These are phyloP conservation scores for Poa annua DNA, from an alignment of 176 grass and related monocot genomes.

Conservation along the genomic window DNA sequence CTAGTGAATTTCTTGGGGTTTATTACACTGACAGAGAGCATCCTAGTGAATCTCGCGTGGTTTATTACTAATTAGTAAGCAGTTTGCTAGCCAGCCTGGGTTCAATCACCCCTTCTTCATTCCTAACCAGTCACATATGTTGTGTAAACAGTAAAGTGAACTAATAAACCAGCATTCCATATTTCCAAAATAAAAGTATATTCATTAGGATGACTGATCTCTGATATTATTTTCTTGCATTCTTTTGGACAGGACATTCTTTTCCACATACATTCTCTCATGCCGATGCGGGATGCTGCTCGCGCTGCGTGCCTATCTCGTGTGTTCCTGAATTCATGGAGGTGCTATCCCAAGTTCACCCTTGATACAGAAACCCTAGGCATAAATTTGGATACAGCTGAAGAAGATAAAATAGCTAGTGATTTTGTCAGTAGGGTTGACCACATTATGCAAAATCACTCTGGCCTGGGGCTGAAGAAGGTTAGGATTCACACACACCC, in stretches of 20 bases:
- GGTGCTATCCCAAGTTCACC: background rate
- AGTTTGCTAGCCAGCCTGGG: too few relatives aligned
- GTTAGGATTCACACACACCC: background rate
- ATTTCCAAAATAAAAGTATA: too few relatives aligned
- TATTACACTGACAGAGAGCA: too few relatives aligned
- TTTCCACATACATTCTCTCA: conserved; percentile 16
- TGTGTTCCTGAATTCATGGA: conserved; percentile 22
- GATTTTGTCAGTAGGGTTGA: conserved; percentile 27
- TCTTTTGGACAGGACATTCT: conserved; percentile 27
- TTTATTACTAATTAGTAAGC: too few relatives aligned
- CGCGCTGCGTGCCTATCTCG: conserved; percentile 1
- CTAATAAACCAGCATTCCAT: too few relatives aligned
- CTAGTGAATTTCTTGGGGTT: too few relatives aligned
- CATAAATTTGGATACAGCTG: background rate
- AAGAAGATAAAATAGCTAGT: background rate
- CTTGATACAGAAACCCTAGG: background rate
- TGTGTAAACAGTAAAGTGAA: too few relatives aligned
- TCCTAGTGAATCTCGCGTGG: too few relatives aligned
- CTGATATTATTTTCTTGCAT: background rate
- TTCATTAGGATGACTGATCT: background rate
- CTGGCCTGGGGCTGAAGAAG: background rate
- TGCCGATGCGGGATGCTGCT: conserved; percentile 27
- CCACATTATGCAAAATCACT: conserved; percentile 28
- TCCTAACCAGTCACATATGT: too few relatives aligned
- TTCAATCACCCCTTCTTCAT: too few relatives aligned